Base-by-base conservation (phyloP, 2,329 filamentous ascomycete genomes). In the Knoxdaviesia proteae region DNA sequence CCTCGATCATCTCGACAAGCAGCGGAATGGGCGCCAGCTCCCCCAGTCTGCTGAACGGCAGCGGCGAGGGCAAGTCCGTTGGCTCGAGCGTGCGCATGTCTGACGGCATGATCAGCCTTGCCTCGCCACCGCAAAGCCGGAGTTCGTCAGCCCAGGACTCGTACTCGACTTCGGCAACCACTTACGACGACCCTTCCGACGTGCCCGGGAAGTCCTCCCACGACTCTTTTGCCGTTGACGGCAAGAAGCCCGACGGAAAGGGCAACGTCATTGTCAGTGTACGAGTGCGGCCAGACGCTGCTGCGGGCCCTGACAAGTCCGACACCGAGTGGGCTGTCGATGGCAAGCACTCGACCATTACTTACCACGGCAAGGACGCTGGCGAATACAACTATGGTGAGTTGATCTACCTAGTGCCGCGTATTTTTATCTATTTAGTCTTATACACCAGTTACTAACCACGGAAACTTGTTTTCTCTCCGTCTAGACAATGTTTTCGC, bases 231-330 rank as follows among this genome's bases (percentile, higher is more conserved):
- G 49, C 55, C 30, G 53, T 53, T 31, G 48, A 54, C 36, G 63
- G 61, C 48, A 76, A 62, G 56, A 66, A 74, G 51, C 52, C 58
- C 2, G 86, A 94, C 52, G 74, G 70, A 44, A 96, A 94, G 58
- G 90, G 90, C 42, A 98, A 98, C 54, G 88, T 98, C 9, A 61
- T 96, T 47, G 88, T 98, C 51, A 96, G 90, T 56, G 87, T 98
- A 35, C 75, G 90, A 54, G 87, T 96, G 37, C 74, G 90, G 33
- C 90, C 90, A 32, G 87, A 94, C 61, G 69, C 74, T 4, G 73
- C 68, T 30, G 65, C 67, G n/a, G 72, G 69, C 43, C 72, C 73
- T 38, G 65, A 67, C 45, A 58, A 73, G 45, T 62, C 72, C 6
- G 82, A 90, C 46, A 74, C 77, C 32, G 90, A 96, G 55, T 98